Base-by-base conservation (phyloP, 225 moss, liverwort and hornwort species). In the Takakia lepidozioides region DNA sequence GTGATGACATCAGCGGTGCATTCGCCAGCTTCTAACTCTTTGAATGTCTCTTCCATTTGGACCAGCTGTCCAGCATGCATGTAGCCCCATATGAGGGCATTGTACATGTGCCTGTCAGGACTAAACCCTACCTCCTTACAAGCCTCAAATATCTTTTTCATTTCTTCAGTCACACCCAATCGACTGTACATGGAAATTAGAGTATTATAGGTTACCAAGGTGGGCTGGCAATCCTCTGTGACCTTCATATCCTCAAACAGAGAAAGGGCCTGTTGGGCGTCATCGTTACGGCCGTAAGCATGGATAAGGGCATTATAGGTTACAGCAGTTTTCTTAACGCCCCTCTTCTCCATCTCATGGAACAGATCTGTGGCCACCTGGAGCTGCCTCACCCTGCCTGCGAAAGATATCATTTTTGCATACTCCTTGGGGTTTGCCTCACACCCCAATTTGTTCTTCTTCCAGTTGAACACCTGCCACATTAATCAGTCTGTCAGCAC, bases 381-480 rank as follows among this genome's bases (percentile, higher is more conserved):
- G 19, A 85, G 81, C 61, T 91, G 87, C 39, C 65, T 81, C 5
- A 88, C 73, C 63, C 72, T 81, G 26, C 98, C 98, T 20, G 98
- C 98, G 17, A 74, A 74, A 15, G 98, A 87, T 47, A 98, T 98
- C 98, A 98, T 91, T 58, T 98, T 98, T 4, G 98, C 91, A 29
- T 91, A 98, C 70, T 98, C 98, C 55, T 83, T 91, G 0, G 91
- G 83, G 51, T 68, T 56, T 28, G 82, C 69, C 29, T 80, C 85
- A 55, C 78, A 82, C 19, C 82, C 86, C 48, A 87, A 51, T 66
- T 81, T 91, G 67, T 79, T 67, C 54, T 81, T 85, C 69, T 91
- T 98, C 98, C 98, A 98, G 48, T 87, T 74, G 25, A 98, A 98
- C 8, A 91, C 95, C 95, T 98, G 87, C 55, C n/a, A n/a, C n/a